These are phyloP conservation scores for Yueomyces sinensis DNA, from an alignment of 805 yeast genomes.

Conservation along the genomic window DNA sequence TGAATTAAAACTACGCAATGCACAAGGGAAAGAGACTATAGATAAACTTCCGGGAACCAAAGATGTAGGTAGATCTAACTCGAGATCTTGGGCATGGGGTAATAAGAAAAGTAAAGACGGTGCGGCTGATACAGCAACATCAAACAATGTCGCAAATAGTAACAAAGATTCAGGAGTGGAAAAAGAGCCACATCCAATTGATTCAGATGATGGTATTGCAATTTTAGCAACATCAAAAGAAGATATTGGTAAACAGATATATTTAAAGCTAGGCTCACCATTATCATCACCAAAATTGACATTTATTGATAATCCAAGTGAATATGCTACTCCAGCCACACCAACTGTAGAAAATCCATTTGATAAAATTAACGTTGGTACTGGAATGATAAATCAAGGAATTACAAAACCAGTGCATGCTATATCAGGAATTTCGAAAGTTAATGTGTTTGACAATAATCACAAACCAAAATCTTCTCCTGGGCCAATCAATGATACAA, in stretches of 20 bases:
- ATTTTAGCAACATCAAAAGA: constrained; percentile 6
- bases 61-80: background rate
- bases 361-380: background rate
- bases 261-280: constrained; percentile 24
- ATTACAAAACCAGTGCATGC: constrained; percentile 10
- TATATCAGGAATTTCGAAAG: constrained; percentile 12
- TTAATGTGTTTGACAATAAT: constrained; percentile 12
- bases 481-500: background rate
- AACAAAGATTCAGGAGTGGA: background rate
- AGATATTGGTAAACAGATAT: constrained; percentile 20
- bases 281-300: constrained; percentile 19
- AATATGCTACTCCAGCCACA: no score
- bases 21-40: background rate
- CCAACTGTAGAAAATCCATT: no score
- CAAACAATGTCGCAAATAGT: background rate
- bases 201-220: no score
- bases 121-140: background rate
- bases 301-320: constrained; percentile 7
- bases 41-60: no score
- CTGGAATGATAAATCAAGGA: constrained; percentile 1
- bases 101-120: no score
- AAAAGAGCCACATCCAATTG: background rate
- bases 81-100: background rate
- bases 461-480: no score
- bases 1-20: constrained; percentile 8